phyloP scores from a whole-genome alignment of 257 asterid species.

The Przewalskia tangutica region DNA sequence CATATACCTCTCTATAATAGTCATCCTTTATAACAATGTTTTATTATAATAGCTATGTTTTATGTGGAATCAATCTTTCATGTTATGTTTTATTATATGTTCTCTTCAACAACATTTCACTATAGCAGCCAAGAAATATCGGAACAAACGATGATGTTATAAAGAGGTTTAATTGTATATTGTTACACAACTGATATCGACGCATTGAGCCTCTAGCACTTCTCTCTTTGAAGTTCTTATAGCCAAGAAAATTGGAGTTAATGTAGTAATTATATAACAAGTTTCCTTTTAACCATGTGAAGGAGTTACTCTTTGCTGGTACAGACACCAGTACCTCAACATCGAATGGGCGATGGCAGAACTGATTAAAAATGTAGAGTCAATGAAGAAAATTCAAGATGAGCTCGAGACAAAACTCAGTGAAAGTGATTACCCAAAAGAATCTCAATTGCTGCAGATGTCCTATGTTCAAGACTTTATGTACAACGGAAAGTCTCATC shows the following conservation, averaged over 20 bases:
- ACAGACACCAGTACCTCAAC: conserved; percentile 35
- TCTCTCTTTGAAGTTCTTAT: background rate
- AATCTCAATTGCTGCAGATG: conserved; percentile 6
- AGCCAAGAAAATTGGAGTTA: background rate
- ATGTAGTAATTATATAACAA: background rate
- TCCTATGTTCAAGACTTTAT: conserved; percentile 27
- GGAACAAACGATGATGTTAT: no score
- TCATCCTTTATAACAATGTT: no score
- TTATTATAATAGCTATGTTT: no score
- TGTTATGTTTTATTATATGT: no score
- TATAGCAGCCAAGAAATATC: no score
- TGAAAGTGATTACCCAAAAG: background rate
- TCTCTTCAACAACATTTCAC: no score
- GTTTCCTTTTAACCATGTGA: background rate
- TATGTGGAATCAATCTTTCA: no score
- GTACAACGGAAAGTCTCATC: no score
- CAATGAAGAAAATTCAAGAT: conserved; percentile 10
- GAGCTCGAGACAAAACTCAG: conserved; percentile 13
- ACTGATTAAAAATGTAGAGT: conserved; percentile 17
- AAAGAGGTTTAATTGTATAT: background rate
- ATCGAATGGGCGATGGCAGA: conserved; percentile 29
- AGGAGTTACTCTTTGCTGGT: conserved; percentile 32
- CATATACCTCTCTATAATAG: background rate
- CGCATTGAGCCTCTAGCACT: background rate
- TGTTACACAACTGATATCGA: background rate